Base-by-base conservation (phyloP, 1,284 basidiomycete genomes). In the Schizopora paradoxa region DNA sequence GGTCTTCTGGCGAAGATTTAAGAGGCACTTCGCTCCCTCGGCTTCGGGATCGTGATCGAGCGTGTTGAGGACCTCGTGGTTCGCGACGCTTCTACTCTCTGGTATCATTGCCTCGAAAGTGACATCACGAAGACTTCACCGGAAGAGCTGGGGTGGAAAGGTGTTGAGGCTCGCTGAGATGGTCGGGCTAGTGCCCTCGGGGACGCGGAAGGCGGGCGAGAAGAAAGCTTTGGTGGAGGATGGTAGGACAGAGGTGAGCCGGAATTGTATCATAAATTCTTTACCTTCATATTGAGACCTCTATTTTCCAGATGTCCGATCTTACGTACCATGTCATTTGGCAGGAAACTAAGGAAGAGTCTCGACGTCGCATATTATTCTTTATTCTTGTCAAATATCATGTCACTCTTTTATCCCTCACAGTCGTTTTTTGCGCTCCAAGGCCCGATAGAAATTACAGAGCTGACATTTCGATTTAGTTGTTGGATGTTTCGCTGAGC, bases 61-160 rank as follows among this genome's bases (percentile, higher is more conserved):
- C 84, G 90, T 61, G 93, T 96, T 62, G 94, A 98, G 61, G 95
- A 99, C 65, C 76, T 99, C 33, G 95, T 95, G 1, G 89, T 86
- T 43, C 84, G 91, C 42, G 69, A 73, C 0, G 93, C 96, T 62
- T 66, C 70, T 21, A 71, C 97, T 33, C 81, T 84, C 1, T 99
- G 95, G 95, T 98, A 94, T 70, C 97, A 97, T 68, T 92, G 93
- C 5, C 78, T 98, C 36, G 93, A 95, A 66, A 93, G 94, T 53
- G 91, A 96, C 65, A 75, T 97, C 54, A 63, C 70, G 54, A 95
- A 98, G 68, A 86, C 90, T 6, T 96, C 90, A 84, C 83, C 76
- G 92, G 49, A 96, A 91, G 74, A 92, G 89, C 65, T 84, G 79
- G 73, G 78, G 88, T 53, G 96, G 96, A 38, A 83, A 82, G 63